A percentile compares a stretch with the other conserved stretches of the same genome.
Evolutionary conservation across 2,329 filamentous ascomycete genomes (phyloP).

Genomic region (Talaromyces sp.): DNA sequence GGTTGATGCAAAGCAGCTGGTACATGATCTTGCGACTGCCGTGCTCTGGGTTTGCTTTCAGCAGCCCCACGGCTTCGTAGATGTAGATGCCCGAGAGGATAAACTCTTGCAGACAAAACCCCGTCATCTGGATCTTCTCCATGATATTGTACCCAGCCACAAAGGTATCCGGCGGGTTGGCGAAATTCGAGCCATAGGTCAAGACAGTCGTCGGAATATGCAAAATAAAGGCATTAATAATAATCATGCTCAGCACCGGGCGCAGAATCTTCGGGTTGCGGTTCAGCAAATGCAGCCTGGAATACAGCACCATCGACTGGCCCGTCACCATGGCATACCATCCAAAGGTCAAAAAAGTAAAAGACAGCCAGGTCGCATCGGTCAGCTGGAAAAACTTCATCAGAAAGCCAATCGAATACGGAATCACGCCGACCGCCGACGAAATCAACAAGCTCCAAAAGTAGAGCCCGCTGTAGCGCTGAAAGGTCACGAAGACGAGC

Average conservation of each 20-base stretch:
- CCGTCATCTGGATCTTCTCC: constrained; percentile 52
- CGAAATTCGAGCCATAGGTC: constrained; percentile 39
- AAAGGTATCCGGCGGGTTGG: constrained; percentile 17
- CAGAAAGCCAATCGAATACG: constrained; percentile 43
- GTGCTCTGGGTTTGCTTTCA: constrained; percentile 40
- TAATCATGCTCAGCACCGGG: constrained; percentile 42
- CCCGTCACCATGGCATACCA: constrained; percentile 46
- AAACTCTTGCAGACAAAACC: constrained; percentile 52
- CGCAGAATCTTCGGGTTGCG: constrained; percentile 33
- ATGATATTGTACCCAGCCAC: constrained; percentile 38
- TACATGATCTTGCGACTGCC: constrained; percentile 42
- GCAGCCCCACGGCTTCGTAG: constrained; percentile 47
- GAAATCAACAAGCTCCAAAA: constrained; percentile 46
- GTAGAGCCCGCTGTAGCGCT: constrained; percentile 41
- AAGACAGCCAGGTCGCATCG: constrained; percentile 29
- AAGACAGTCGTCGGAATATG: constrained; percentile 43
- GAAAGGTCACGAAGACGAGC: constrained; percentile 45
- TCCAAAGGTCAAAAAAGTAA: constrained; percentile 40
- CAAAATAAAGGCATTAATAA: constrained; percentile 37
- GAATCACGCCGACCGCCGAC: constrained; percentile 38
- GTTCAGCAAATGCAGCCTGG: constrained; percentile 44
- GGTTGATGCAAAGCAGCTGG: constrained; percentile 45
- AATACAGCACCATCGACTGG: constrained; percentile 46
- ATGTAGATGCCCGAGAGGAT: constrained; percentile 51
- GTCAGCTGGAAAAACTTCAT: constrained; percentile 42